Evolutionary conservation across 2,329 filamentous ascomycete genomes (phyloP).

Genomic region (Exserohilum turcica): DNA sequence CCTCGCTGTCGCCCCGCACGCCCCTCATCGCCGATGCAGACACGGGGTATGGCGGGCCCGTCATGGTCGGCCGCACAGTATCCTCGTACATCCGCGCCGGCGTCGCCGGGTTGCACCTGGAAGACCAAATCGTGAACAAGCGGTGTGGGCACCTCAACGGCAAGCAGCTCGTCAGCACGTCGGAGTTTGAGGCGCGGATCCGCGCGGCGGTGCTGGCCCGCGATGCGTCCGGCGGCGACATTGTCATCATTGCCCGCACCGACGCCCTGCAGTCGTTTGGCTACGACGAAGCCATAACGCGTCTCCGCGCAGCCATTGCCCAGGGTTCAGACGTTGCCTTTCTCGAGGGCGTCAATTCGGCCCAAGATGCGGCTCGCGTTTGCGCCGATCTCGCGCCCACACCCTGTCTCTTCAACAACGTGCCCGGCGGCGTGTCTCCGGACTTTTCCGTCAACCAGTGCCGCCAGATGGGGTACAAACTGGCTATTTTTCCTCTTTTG

Average conservation of each 20-base stretch:
- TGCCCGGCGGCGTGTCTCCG: conserved; percentile 62
- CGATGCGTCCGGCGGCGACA: conserved; percentile 57
- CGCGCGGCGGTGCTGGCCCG: conserved; percentile 60
- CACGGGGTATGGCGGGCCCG: conserved; percentile 58
- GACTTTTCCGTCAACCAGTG: conserved; percentile 60
- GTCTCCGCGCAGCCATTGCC: conserved; percentile 58
- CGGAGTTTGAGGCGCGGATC: conserved; percentile 62
- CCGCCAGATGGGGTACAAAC: conserved; percentile 60
- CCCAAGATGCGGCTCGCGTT: conserved; percentile 56
- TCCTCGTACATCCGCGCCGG: conserved; percentile 60
- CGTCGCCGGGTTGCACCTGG: conserved; percentile 65
- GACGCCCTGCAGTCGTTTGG: conserved; percentile 64
- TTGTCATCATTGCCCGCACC: conserved; percentile 68
- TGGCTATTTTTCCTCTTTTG: conserved; percentile 61
- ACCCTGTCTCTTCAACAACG: conserved; percentile 62
- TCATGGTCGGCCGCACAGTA: conserved; percentile 59
- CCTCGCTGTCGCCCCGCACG: conserved; percentile 59
- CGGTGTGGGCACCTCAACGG: conserved; percentile 68
- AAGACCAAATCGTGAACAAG: conserved; percentile 68
- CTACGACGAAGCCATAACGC: conserved; percentile 60
- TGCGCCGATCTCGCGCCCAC: conserved; percentile 57
- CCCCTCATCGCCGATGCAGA: conserved; percentile 68
- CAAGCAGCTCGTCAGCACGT: conserved; percentile 62
- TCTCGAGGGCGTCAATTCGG: conserved; percentile 62
- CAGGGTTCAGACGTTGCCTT: conserved; percentile 66